phyloP scores from a whole-genome alignment of 2,329 filamentous ascomycete genomes.

The Botrytis squamosa region DNA sequence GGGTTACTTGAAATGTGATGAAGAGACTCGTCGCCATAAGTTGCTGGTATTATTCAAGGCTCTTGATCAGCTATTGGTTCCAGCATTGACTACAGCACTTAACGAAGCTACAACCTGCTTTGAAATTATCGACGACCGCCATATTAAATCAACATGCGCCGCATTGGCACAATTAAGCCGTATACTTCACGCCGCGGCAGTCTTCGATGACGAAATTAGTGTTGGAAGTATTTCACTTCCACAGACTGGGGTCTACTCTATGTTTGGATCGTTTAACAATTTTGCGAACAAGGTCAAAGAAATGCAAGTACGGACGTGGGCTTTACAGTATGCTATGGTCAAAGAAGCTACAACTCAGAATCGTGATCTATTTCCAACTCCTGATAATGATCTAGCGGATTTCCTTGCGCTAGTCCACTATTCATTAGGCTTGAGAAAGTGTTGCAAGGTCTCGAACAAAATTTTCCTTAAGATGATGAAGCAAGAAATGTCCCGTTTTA shows the following conservation, averaged over 20 bases:
- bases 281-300: conserved; percentile 75
- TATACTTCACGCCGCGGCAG: conserved; percentile 73
- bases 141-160: conserved; percentile 70
- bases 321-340: conserved; percentile 77
- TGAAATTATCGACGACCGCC: conserved; percentile 79
- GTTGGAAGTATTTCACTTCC: conserved; percentile 68
- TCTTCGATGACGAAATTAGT: conserved; percentile 83
- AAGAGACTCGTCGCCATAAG: conserved; percentile 64
- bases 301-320: conserved; percentile 86
- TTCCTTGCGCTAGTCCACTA: conserved; percentile 81
- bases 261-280: conserved; percentile 47
- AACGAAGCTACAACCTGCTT: conserved; percentile 67
- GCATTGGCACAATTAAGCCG: conserved; percentile 70
- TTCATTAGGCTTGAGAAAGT: conserved; percentile 77
- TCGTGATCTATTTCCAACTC: conserved; percentile 59
- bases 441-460: conserved; percentile 82
- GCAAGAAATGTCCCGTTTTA: conserved; percentile 74
- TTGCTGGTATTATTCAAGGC: conserved; percentile 76
- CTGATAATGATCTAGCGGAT: conserved; percentile 72
- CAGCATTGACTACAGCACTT: conserved; percentile 66
- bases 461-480: conserved; percentile 88
- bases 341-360: conserved; percentile 72
- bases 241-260: conserved; percentile 49
- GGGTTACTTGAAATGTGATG: conserved; percentile 53
- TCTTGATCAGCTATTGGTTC: conserved; percentile 72